phyloP scores from a whole-genome alignment of 1,139 yeast genomes.

The Magnusiomyces suaveolens region DNA sequence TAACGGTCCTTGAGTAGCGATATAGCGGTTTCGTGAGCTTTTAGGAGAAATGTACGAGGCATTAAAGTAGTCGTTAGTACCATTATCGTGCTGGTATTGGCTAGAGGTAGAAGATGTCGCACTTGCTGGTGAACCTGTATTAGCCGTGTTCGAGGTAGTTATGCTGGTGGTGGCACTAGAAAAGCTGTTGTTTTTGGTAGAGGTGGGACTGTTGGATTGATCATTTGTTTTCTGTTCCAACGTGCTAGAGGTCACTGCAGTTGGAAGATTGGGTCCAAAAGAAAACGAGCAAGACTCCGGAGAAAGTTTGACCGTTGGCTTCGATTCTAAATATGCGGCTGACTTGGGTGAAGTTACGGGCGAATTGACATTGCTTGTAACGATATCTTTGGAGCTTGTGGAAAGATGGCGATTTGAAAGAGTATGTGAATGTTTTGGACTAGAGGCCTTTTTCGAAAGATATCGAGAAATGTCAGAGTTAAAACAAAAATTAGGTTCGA shows the following conservation, averaged over 20 bases:
- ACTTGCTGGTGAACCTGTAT: background rate
- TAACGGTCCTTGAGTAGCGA: constrained; percentile 84
- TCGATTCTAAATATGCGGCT: background rate
- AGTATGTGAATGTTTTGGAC: background rate
- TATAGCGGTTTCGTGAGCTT: constrained; percentile 39
- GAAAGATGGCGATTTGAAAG: background rate
- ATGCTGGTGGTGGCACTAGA: background rate
- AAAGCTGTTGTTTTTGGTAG: background rate
- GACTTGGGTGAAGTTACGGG: background rate
- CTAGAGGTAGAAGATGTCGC: background rate
- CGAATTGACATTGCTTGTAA: background rate
- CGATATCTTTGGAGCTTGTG: background rate
- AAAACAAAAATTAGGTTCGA: background rate
- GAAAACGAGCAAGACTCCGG: background rate
- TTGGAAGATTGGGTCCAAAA: background rate
- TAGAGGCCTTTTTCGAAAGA: background rate
- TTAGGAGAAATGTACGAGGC: constrained; percentile 44
- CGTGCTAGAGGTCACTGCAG: background rate
- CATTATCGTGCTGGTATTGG: background rate
- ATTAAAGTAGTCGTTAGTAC: constrained; percentile 44
- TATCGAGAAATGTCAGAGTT: background rate
- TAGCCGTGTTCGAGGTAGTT: background rate
- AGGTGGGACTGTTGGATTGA: background rate
- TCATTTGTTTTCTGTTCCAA: background rate
- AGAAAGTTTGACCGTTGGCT: background rate